Percentiles rank a stretch among this genome's conserved stretches.
These are phyloP conservation scores for Singerocomus inundabilis DNA, from an alignment of 1,284 basidiomycete genomes.

Conservation along the genomic window DNA sequence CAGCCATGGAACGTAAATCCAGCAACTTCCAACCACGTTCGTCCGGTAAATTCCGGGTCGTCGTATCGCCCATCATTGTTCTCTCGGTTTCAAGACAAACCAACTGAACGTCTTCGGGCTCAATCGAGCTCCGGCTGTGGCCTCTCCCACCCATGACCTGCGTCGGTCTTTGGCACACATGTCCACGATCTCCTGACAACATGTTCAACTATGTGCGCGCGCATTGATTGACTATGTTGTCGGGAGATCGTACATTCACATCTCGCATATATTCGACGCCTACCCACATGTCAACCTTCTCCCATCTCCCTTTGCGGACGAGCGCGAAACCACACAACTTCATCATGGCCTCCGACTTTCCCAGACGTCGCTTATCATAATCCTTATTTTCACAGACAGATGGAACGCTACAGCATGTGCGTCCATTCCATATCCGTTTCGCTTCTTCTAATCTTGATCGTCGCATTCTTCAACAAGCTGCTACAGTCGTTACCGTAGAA, in stretches of 20 bases:
- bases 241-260: background rate
- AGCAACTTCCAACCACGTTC: background rate
- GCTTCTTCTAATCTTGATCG: slow-evolving; percentile 9
- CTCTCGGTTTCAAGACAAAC: slow-evolving; percentile 15
- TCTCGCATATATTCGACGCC: background rate
- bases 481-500: background rate
- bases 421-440: background rate
- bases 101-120: slow-evolving; percentile 3
- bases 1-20: background rate
- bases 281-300: background rate
- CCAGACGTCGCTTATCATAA: background rate
- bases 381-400: background rate
- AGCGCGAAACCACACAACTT: background rate
- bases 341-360: background rate
- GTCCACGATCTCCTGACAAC: no score
- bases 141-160: background rate
- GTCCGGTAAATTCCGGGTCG: background rate
- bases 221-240: no score
- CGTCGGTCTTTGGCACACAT: background rate
- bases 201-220: no score
- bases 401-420: background rate
- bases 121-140: slow-evolving; percentile 16
- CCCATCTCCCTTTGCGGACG: background rate
- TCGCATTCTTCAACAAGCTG: background rate
- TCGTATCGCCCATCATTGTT: background rate